Percentiles rank a stretch among this genome's conserved stretches.
Evolutionary conservation across 2,329 filamentous ascomycete species (phyloP).

Genomic region (Alternaria consortialis): DNA sequence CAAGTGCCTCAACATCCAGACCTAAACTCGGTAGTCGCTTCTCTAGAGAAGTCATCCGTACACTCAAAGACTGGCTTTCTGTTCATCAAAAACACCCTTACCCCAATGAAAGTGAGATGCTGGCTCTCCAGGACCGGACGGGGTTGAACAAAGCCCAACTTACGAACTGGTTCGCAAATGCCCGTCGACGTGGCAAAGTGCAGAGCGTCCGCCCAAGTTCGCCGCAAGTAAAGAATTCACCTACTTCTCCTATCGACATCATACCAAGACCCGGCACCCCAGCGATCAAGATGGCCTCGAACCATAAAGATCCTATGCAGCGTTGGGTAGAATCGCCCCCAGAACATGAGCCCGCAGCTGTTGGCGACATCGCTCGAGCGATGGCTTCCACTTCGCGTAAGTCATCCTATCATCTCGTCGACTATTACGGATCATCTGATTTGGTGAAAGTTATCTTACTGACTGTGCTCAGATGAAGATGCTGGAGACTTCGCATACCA

Average conservation of each 20-base stretch:
- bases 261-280: slow-evolving; percentile 36
- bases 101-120: slow-evolving; percentile 32
- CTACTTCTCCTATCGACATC: slow-evolving; percentile 30
- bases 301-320: slow-evolving; percentile 33
- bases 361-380: slow-evolving; percentile 34
- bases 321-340: slow-evolving; percentile 43
- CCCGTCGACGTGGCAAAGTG: slow-evolving; percentile 35
- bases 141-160: slow-evolving; percentile 39
- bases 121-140: slow-evolving; percentile 27
- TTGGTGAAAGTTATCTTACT: not conserved
- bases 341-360: slow-evolving; percentile 38
- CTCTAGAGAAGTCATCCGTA: slow-evolving; percentile 34
- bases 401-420: not conserved
- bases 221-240: slow-evolving; percentile 14
- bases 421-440: too few relatives aligned
- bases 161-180: slow-evolving; percentile 42
- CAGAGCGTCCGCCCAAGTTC: slow-evolving; percentile 18
- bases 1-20: slow-evolving; percentile 15
- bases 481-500: slow-evolving; percentile 2
- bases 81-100: slow-evolving; percentile 36
- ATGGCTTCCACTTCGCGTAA: slow-evolving; percentile 28
- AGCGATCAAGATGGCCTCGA: slow-evolving; percentile 15
- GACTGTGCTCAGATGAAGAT: not conserved
- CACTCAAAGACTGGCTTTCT: slow-evolving; percentile 36
- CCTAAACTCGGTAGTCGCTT: slow-evolving; percentile 36